Conservation (phyloP, 2,329 filamentous ascomycete species). For the Septoria petroselini region DNA sequence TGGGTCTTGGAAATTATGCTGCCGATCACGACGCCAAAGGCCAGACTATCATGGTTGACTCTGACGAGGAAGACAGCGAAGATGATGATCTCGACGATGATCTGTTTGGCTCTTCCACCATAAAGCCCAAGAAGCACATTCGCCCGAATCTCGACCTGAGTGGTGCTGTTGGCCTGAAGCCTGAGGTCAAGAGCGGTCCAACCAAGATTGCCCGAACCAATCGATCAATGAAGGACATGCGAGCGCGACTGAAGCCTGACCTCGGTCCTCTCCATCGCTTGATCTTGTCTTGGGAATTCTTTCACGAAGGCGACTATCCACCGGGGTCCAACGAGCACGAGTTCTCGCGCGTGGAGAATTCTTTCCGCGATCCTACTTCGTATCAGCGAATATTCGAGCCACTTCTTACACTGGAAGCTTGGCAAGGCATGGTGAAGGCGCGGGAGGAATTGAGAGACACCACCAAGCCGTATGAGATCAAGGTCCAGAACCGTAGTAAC, state of each 20-base stretch:
- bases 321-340: constrained; percentile 66
- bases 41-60: constrained; percentile 86
- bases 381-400: constrained; percentile 92
- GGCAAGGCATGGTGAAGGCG: constrained; percentile 86
- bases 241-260: constrained; percentile 84
- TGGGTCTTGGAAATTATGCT: constrained; percentile 67
- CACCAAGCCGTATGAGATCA: constrained; percentile 78
- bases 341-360: constrained; percentile 73
- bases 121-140: constrained; percentile 45
- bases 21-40: constrained; percentile 74
- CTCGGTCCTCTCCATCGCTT: constrained; percentile 80
- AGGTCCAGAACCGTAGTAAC: constrained; percentile 79
- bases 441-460: constrained; percentile 71
- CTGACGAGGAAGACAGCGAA: constrained; percentile 55
- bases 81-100: constrained; percentile 61
- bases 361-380: constrained; percentile 69
- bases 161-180: constrained; percentile 35
- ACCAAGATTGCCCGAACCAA: constrained; percentile 79
- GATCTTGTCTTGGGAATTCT: constrained; percentile 92
- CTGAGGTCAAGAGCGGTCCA: constrained; percentile 61
- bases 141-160: constrained; percentile 36
- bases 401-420: constrained; percentile 85
- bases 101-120: constrained; percentile 56
- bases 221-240: constrained; percentile 87
- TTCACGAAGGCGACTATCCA: constrained; percentile 81